Base-by-base conservation (phyloP, 208 protist species). In the Acanthamoeba castellanii region DNA sequence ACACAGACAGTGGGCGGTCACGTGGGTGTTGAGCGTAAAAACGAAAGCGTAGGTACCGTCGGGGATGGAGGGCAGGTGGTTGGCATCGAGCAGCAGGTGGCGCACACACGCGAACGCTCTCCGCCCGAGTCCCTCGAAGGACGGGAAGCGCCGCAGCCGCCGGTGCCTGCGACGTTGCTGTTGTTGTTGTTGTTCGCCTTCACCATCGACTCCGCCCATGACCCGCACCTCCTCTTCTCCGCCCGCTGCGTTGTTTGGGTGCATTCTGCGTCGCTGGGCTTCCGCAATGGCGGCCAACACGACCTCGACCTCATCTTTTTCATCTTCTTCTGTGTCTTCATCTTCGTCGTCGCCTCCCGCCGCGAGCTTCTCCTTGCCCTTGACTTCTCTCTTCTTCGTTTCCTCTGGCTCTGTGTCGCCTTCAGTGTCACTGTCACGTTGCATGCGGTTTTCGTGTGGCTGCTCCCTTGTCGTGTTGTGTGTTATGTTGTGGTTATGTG, bases 41-140 rank as follows among this genome's bases (percentile, higher is more conserved):
- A 14, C 47, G 74, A 34, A 6, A 16, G 18, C 18, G 27, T 7
- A 22, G 27, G 37, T 82, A 82, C 74, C 74, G 30, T 82, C 74
- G 37, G 74, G 74, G 37, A 82, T 82, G 37, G 37, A 82, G 37
- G 74, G 74, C 18, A 82, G 74, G 37, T 82, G 74, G 74, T 82
- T 82, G 74, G 74, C 74, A 34, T 82, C 74, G 37, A 82, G 74
- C 74, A 82, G 74, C 34, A 82, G 74, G 18, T 82, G 74, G 7
- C 74, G 74, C 74, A 82, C 74, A 14, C 74, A 42, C 9, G 74
- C 74, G 50, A 82, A 82, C 27, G 34, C 11, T 16, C 64, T n/a
- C 0, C 74, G 74, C 18, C 74, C 74, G 37, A 82, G 74, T 8
- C 37, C 20, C 34, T 82, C 74, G 7, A 82, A 82, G 0, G 74